Base-by-base conservation (phyloP, 1,284 basidiomycete genomes). In the Irpex sp. region DNA sequence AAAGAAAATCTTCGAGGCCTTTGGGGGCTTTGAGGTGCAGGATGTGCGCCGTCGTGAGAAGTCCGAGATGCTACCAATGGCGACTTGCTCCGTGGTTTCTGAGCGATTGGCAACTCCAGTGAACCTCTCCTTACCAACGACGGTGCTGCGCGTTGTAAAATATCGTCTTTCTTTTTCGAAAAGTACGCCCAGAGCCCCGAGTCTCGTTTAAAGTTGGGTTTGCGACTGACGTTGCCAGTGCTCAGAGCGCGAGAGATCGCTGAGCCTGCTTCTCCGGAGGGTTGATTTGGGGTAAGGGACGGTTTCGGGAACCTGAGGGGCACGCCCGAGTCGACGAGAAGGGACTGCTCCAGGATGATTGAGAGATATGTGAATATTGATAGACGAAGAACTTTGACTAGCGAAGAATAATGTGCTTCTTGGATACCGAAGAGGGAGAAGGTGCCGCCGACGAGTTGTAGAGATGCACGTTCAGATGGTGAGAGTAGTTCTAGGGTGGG, bases 331-430 rank as follows among this genome's bases (percentile, higher is more conserved):
- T 86, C 79, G 5, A 75, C 66, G n/a, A 88, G 78, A 4, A 87
- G 71, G 54, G 82, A 79, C 69, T 89, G 86, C 68, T 90, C 87
- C 19, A 90, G 81, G 3, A 86, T 66, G 34, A 88, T 76, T 1
- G 86, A 84, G 1, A 88, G 78, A 65, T 86, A 83, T 13, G 81
- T 71, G 69, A 84, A 89, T n/a, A 85, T 74, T 1, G 82, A 71
- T 5, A 87, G 66, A 37, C 82, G 80, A n/a, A 90, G 80, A 9
- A 83, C 73, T 49, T 78, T 79, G 59, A 74, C 73, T 0, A 90
- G 75, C 1, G 78, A 66, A 3, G 71, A 67, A 66, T 87, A 79
- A 62, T 85, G 80, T 3, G 71, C 57, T 0, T 74, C 68, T 1
- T 82, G 81, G 11, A 81, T 67, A 4, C 82, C 84, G 63, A 76